Conservation (phyloP, 2,329 filamentous ascomycete genomes). For the Colletotrichum euphorbiae region DNA sequence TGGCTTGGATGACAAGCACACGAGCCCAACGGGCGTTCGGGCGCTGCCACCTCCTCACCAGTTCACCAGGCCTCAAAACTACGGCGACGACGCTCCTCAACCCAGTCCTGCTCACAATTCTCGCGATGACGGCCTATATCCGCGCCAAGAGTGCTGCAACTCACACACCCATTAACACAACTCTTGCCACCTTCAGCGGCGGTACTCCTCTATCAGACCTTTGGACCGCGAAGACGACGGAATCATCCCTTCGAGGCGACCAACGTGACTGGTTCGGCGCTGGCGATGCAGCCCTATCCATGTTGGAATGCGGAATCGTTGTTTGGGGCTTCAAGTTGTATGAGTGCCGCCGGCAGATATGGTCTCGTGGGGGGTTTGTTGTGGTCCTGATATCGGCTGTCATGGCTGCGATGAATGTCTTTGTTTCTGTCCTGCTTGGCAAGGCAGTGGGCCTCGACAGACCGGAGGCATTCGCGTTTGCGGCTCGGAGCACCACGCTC, state of each 20-base stretch:
- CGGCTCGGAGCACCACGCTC: constrained; percentile 62
- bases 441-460: constrained; percentile 51
- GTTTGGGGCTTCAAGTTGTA: constrained; percentile 66
- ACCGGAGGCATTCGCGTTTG: constrained; percentile 57
- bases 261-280: constrained; percentile 54
- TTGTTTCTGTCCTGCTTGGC: constrained; percentile 54
- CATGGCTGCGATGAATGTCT: constrained; percentile 56
- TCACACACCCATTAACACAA: constrained; percentile 46
- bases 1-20: constrained; percentile 60
- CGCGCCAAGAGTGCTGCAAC: constrained; percentile 52
- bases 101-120: constrained; percentile 60
- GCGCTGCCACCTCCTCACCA: constrained; percentile 41
- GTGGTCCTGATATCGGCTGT: constrained; percentile 51
- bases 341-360: constrained; percentile 60
- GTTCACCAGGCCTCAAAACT: constrained; percentile 2
- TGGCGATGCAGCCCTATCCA: constrained; percentile 60
- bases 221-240: constrained; percentile 46
- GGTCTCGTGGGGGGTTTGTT: constrained; percentile 56
- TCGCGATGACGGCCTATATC: constrained; percentile 58
- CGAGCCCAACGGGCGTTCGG: constrained; percentile 51
- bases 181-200: constrained; percentile 48
- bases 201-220: constrained; percentile 51
- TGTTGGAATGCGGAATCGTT: constrained; percentile 64
- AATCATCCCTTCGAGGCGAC: constrained; percentile 11
- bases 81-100: constrained; percentile 55